These are phyloP conservation scores for Ustilago crameri DNA, from an alignment of 1,284 basidiomycete genomes.

Conservation along the genomic window DNA sequence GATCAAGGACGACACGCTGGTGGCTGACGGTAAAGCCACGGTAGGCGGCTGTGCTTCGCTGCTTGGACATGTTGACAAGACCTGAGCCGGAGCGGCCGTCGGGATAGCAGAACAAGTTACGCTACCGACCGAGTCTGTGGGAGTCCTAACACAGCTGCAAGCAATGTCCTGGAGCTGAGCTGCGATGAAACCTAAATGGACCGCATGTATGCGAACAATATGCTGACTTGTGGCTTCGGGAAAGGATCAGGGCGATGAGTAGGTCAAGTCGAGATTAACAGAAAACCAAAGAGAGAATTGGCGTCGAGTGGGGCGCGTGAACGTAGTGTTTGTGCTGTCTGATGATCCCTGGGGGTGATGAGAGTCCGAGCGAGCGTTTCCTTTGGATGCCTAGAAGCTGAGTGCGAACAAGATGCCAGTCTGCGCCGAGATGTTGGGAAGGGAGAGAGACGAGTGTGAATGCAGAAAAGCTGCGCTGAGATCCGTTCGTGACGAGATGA, in stretches of 20 bases:
- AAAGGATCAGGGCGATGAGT: neutral
- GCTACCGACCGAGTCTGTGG: neutral
- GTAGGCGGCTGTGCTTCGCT: constrained; percentile 34
- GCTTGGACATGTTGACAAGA: constrained; percentile 36
- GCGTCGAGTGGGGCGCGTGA: too few relatives aligned
- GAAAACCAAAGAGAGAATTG: too few relatives aligned
- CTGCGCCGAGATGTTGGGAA: constrained; percentile 1
- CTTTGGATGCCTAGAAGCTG: constrained; percentile 1
- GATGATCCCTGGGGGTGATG: too few relatives aligned
- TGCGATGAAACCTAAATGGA: neutral
- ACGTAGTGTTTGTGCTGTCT: too few relatives aligned
- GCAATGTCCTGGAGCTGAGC: neutral
- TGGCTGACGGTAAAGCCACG: constrained; percentile 71
- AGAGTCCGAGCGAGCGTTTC: neutral
- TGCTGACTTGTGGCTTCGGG: neutral
- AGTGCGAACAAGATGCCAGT: neutral
- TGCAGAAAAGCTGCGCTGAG: constrained; percentile 18
- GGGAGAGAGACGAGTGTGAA: constrained; percentile 1
- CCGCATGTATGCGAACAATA: neutral
- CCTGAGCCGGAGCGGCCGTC: neutral
- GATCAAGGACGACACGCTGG: constrained; percentile 89
- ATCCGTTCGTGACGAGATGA: neutral
- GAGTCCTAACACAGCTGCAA: neutral
- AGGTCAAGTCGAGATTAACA: too few relatives aligned
- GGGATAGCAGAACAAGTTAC: too few relatives aligned